phyloP scores from a whole-genome alignment of 1,284 basidiomycete species.

The Pseudozyma flocculosa region DNA sequence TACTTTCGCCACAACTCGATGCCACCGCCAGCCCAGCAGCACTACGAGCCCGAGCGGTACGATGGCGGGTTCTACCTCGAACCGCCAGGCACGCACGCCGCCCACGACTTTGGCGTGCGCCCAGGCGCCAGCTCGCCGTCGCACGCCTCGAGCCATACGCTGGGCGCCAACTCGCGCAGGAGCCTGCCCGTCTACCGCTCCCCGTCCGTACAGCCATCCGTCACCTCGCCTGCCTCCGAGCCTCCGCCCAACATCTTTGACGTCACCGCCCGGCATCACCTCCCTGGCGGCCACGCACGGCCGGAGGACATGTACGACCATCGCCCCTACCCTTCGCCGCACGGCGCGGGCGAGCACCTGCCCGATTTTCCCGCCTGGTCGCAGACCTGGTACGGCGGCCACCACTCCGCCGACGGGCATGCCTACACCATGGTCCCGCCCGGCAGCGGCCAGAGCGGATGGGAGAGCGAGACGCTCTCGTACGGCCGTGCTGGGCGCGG shows the following conservation, averaged over 20 bases:
- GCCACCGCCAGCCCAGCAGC: slow-evolving; percentile 5
- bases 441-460: slow-evolving; percentile 35
- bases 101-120: slow-evolving; percentile 4
- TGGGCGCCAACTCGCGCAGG: slow-evolving; percentile 13
- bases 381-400: slow-evolving; percentile 46
- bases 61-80: slow-evolving; percentile 28
- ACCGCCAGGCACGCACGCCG: slow-evolving; percentile 7
- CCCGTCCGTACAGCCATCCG: slow-evolving; percentile 13
- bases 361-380: slow-evolving; percentile 41
- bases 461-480: slow-evolving; percentile 46
- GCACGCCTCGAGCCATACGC: slow-evolving; percentile 14
- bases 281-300: slow-evolving; percentile 11
- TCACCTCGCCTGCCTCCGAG: slow-evolving; percentile 21
- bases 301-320: slow-evolving; percentile 8
- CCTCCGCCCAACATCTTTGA: slow-evolving; percentile 31
- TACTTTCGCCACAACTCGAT: slow-evolving; percentile 16
- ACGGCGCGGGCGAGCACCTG: slow-evolving; percentile 19
- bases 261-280: slow-evolving; percentile 35
- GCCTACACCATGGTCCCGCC: slow-evolving; percentile 46
- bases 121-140: slow-evolving; percentile 3
- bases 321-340: background rate
- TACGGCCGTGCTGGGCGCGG: slow-evolving; percentile 6
- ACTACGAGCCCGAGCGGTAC: slow-evolving; percentile 11
- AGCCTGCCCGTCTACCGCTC: slow-evolving; percentile 23
- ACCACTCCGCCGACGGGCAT: slow-evolving; percentile 47